Evolutionary conservation across 2,329 filamentous ascomycete genomes (phyloP), one percentile per base, ranked within the genome.

Genomic region (Neonectria punicea): DNA sequence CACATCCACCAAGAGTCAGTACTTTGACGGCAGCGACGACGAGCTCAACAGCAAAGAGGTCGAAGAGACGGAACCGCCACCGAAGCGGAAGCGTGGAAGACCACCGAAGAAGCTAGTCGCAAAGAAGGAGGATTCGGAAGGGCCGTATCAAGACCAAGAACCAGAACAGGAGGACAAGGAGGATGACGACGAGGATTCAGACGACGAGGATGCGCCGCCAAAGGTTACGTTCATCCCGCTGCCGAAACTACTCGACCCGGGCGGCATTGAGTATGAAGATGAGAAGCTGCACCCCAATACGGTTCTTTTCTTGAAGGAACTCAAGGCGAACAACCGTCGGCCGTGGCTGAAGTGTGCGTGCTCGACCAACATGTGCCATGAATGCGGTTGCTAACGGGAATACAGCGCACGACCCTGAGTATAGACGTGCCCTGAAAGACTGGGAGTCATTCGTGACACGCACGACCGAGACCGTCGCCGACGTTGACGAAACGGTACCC

Each of bases 401-500:
- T 2, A 13, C 61, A 96, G 93, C 89, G 73, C 88, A 96, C 77
- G 93, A 97, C 77, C 85, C 86, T 49, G 92, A 97, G 72, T 97
- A 92, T 77, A 87, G 94, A 64, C 85, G 89, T 59, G 88, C 93
- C 1, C 86, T 94, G 63, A 90, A 91, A 64, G 93, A 97, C 77
- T 97, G 93, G 86, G 88, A 93, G 53, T 87, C 88, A 2, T 97
- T 94, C 74, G 87, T 96, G 39, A 90, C 92, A 70, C 83, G 83
- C 10, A 83, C 96, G 43, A 92, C 91, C 1, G 84, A 90, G 65
- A 90, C 89, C 66, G 85, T 97, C 58, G 86, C 87, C 20, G 88
- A 90, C 63, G 84, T 86, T 43, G 94, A 98, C 76, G 88, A 91
- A 60, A 97, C 93, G 1, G 88, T 97, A 46, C 94, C 94, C 1